Evolutionary conservation across 2,329 filamentous ascomycete species (phyloP), one percentile per base, ranked within the genome.

Genomic region (Fusarium armeniacum): DNA sequence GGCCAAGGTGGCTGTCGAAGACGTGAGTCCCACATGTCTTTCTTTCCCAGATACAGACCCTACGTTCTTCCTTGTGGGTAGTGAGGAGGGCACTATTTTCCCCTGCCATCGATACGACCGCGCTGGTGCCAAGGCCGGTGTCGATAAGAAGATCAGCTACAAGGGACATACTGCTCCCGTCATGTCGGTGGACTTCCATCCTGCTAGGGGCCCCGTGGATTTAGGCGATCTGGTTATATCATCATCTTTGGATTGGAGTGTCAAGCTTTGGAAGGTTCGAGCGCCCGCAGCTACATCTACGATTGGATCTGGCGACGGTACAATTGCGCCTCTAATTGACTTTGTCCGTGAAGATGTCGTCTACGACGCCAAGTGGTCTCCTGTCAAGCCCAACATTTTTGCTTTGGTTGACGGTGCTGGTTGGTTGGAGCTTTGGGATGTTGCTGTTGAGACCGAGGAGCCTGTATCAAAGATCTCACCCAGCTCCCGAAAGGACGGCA

Each of bases 71-170:
- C 89, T 99, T 5, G 92, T 97, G 35, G 96, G 97, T 41, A 97
- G 94, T 30, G 96, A 99, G 82, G 96, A 99, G 83, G 97, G 97
- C 52, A 91, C 91, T 47, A 98, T 99, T 69, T 97, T 96, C 80
- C 94, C 96, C 1, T 98, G 97, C 78, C 96, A 99, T 79, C 88
- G 96, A 66, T 99, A 99, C 81, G 96, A 99, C 80, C 93, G 97
- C 69, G 96, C 97, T 8, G 96, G 96, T 61, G 96, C 96, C 70
- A 98, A 98, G 83, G 95, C 96, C 6, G 96, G 96, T 49, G 93
- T 98, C 28, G 97, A 99, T 78, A 89, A 91, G 58, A 90, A 94
- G 65, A 90, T 98, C 63, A 91, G 90, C 72, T 99, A 99, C 82
- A 89, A 89, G 71, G 95, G 94, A 35, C 96, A 99, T 77, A 91